A percentile compares a stretch with the other conserved stretches of the same genome.
These are phyloP conservation scores for Arxiozyma slooffiae DNA, from an alignment of 1,139 yeast species.

Conservation along the genomic window DNA sequence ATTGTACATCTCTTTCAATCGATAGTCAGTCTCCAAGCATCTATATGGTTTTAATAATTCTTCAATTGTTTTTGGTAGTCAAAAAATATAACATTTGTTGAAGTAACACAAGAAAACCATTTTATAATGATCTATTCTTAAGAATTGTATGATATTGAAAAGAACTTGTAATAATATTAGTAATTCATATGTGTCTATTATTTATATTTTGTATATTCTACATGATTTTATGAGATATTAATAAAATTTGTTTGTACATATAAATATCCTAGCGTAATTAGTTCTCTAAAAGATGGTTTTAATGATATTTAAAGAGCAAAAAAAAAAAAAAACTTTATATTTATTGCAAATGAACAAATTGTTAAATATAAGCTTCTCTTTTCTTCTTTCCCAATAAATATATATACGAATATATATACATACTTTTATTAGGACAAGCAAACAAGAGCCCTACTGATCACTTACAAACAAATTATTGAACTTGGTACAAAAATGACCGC, in stretches of 20 bases:
- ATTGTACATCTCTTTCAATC: not conserved
- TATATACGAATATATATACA: too few species aligned
- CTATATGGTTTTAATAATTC: not conserved
- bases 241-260: too few species aligned
- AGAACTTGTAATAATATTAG: not conserved
- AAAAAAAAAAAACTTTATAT: too few species aligned
- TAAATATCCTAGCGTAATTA: too few species aligned
- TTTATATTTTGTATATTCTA: not conserved
- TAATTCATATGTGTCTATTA: too few species aligned
- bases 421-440: too few species aligned
- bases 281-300: too few species aligned
- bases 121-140: not conserved
- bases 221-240: not conserved
- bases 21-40: not conserved
- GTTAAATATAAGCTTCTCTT: too few species aligned
- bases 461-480: not conserved
- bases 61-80: not conserved
- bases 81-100: not conserved
- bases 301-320: too few species aligned
- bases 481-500: conserved; percentile 1
- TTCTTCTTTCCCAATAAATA: too few species aligned
- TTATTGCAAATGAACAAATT: too few species aligned
- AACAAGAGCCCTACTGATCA: too few species aligned
- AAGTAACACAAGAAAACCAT: not conserved
- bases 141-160: not conserved